Conservation (phyloP, 805 yeast genomes). For the Metschnikowia hibisci region DNA sequence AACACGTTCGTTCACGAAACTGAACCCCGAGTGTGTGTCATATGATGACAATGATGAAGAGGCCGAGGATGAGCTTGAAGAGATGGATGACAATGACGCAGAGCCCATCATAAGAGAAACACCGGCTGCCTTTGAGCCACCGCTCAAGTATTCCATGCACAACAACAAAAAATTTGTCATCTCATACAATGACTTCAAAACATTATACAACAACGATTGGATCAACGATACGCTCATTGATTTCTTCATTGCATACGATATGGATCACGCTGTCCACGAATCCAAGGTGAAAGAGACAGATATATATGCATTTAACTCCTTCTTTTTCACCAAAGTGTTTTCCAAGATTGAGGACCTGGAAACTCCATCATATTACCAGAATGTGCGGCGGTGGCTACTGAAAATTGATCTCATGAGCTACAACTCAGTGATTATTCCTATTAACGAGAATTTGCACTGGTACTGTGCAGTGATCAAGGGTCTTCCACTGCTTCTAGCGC, state of each 20-base stretch:
- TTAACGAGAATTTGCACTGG: conserved; percentile 85
- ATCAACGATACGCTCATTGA: conserved; percentile 86
- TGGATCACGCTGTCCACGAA: conserved; percentile 33
- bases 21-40: conserved; percentile 4
- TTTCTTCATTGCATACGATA: conserved; percentile 66
- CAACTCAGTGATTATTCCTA: conserved; percentile 69
- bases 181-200: conserved; percentile 67
- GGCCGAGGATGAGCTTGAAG: background rate
- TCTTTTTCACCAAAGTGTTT: conserved; percentile 68
- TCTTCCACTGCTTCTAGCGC: conserved; percentile 31
- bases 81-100: background rate
- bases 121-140: conserved; percentile 42
- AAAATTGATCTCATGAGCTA: conserved; percentile 57
- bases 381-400: conserved; percentile 74
- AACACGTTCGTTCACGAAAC: background rate
- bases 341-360: conserved; percentile 23
- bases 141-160: conserved; percentile 47
- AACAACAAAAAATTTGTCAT: conserved; percentile 56
- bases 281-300: conserved; percentile 28
- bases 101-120: conserved; percentile 15
- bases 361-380: conserved; percentile 46
- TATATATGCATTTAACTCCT: conserved; percentile 70
- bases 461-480: conserved; percentile 70
- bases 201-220: conserved; percentile 80
- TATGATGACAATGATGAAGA: conserved; percentile 8